phyloP scores from a whole-genome alignment of 768 basidiomycete species.

The Auricularia auricula-judae region DNA sequence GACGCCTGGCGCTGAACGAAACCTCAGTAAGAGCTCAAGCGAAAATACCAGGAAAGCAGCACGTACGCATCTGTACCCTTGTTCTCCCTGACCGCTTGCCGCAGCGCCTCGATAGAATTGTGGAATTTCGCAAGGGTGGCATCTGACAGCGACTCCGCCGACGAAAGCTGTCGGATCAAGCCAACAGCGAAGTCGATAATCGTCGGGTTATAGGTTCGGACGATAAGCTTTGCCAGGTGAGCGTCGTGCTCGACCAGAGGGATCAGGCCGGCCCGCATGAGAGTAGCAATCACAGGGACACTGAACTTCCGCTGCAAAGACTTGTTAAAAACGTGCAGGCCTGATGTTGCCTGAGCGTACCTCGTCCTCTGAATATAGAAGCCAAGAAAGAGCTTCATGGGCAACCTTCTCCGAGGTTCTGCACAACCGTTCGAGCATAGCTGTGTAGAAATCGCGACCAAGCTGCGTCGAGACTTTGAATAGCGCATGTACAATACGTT shows the following conservation, averaged over 20 bases:
- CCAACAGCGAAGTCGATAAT: conserved; percentile 74
- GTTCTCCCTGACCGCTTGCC: conserved; percentile 56
- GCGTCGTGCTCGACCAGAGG: conserved; percentile 71
- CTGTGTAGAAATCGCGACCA: conserved; percentile 87
- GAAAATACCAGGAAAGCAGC: not conserved
- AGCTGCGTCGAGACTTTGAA: conserved; percentile 83
- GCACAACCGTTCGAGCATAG: conserved; percentile 81
- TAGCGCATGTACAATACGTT: conserved; percentile 90
- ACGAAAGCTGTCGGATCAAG: conserved; percentile 77
- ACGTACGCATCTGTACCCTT: conserved; percentile 82
- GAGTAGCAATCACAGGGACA: conserved; percentile 82
- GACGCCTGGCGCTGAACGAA: conserved; percentile 43
- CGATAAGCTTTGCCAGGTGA: conserved; percentile 78
- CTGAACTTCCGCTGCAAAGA: conserved; percentile 81
- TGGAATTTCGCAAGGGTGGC: conserved; percentile 72
- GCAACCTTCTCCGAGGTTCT: conserved; percentile 75
- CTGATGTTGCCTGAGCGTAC: conserved; percentile 31
- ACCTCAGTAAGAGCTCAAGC: conserved; percentile 1
- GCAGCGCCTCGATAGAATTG: conserved; percentile 71
- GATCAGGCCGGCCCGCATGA: conserved; percentile 77
- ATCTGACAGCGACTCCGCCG: conserved; percentile 61
- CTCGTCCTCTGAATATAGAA: conserved; percentile 93
- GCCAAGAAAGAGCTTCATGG: conserved; percentile 90
- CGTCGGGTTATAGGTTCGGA: conserved; percentile 64
- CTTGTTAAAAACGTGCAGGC: conserved; percentile 1